These are phyloP conservation scores for Bromus sterilis DNA, from an alignment of 176 grass and related monocot species.

Conservation along the genomic window DNA sequence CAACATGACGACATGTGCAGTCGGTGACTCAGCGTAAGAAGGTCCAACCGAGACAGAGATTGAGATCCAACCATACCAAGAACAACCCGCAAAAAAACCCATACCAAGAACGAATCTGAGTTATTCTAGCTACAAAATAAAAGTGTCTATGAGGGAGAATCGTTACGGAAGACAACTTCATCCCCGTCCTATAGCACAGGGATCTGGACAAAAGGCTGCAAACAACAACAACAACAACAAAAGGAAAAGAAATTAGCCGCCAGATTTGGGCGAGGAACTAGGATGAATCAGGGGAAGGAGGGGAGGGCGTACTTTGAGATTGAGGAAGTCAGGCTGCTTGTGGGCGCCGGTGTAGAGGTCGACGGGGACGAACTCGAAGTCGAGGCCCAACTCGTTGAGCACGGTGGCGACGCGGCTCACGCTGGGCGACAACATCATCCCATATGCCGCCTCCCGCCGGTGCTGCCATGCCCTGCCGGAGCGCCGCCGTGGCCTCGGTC, in stretches of 20 bases:
- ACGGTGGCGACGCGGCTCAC: constrained; percentile 31
- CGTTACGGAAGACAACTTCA: constrained; percentile 51
- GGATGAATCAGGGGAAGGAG: background rate
- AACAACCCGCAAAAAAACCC: too few species aligned
- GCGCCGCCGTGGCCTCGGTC: too few species aligned
- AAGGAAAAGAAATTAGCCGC: background rate
- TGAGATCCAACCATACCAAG: too few species aligned
- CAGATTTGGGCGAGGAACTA: background rate
- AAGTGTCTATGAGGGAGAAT: too few species aligned
- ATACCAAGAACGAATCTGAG: background rate
- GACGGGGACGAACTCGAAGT: constrained; percentile 64
- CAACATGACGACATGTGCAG: background rate
- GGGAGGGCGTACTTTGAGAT: constrained; percentile 47
- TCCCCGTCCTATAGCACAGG: constrained; percentile 67
- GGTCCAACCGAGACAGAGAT: too few species aligned
- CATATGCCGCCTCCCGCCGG: too few species aligned
- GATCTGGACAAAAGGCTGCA: constrained; percentile 93
- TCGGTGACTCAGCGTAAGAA: too few species aligned
- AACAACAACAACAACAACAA: too few species aligned
- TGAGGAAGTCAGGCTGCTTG: constrained; percentile 76
- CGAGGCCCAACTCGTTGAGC: constrained; percentile 74
- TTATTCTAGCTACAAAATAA: too few species aligned
- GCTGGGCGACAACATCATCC: constrained; percentile 54
- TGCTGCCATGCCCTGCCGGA: too few species aligned
- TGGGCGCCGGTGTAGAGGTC: constrained; percentile 69